Evolutionary conservation across 2,329 filamentous ascomycete genomes (phyloP).

Genomic region (Sphaerostilbella broomeana): DNA sequence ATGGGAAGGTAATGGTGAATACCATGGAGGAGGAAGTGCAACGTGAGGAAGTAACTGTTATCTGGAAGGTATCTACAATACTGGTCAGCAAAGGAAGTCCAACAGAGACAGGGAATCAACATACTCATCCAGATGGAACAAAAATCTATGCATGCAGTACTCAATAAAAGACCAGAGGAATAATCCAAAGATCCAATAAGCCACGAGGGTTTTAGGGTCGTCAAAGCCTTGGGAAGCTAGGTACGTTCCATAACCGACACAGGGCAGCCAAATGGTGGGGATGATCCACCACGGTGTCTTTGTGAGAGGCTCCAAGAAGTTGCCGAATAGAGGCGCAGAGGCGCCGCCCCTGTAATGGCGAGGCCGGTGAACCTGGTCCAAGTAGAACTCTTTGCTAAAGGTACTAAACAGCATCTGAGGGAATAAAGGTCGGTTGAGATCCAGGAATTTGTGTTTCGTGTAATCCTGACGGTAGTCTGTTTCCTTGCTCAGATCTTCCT

Average conservation of each 20-base stretch:
- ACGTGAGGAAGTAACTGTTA: slow-evolving; percentile 76
- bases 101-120: slow-evolving; percentile 26
- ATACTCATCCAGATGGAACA: slow-evolving; percentile 92
- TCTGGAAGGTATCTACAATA: slow-evolving; percentile 73
- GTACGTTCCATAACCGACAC: slow-evolving; percentile 64
- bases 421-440: slow-evolving; percentile 77
- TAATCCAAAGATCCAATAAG: slow-evolving; percentile 65
- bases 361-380: slow-evolving; percentile 91
- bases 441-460: slow-evolving; percentile 88
- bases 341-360: slow-evolving; percentile 91
- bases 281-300: slow-evolving; percentile 94
- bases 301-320: slow-evolving; percentile 95
- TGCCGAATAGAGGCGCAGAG: slow-evolving; percentile 91
- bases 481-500: slow-evolving; percentile 78
- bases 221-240: slow-evolving; percentile 57
- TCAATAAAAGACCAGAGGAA: slow-evolving; percentile 85
- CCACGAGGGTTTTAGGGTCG: slow-evolving; percentile 39
- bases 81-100: slow-evolving; percentile 23
- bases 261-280: slow-evolving; percentile 79
- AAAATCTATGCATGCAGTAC: slow-evolving; percentile 78
- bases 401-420: slow-evolving; percentile 82
- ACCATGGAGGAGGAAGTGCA: slow-evolving; percentile 91
- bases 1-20: slow-evolving; percentile 99
- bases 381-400: slow-evolving; percentile 92
- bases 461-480: slow-evolving; percentile 74